Evolutionary conservation across 306 rosid species (phyloP), one percentile per base, ranked within the genome.

Genomic region (Rubus idaeus): DNA sequence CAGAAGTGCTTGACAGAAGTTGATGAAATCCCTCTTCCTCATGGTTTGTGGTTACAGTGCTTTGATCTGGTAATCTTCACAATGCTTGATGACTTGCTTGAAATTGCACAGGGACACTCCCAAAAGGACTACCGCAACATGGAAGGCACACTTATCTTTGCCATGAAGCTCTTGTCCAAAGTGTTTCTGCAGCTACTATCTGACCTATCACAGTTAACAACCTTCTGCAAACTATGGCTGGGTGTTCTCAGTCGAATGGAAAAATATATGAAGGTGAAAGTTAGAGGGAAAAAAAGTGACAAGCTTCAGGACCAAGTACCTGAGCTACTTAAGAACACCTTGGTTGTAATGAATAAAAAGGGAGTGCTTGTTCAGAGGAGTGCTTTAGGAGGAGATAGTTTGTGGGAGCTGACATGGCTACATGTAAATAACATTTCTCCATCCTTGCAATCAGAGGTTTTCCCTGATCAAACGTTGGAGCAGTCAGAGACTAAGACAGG

Each of bases 341-440:
- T 96, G 87, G 86, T 89, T 80, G 90, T 85, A 23, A 92, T 95
- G 99, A 92, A 92, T 82, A 81, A 81, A 47, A 88, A 71, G 55
- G 97, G 96, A 70, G 86, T 95, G 53, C 93, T 95, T 70, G 85
- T 76, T 23, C 93, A 89, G 67, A 95, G 92, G 85, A 87, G 91
- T 77, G 97, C 97, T 40, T 68, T 95, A 71, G 99, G 97, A 23
- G 99, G 96, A 58, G 97, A 92, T 79, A 92, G 99, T 87, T 83
- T 95, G 76, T 95, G 99, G 99, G 96, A 95, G 81, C 78, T 92
- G 84, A 95, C 99, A 66, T 95, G 97, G 99, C 82, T 92, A 61
- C 96, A 95, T 67, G 97, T 91, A 70, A 95, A 92, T 73, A 92
- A 86, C 82, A 89, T 95, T 75, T 86, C 91, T n/a, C 89, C 92